Evolutionary conservation across 1,284 basidiomycete species (phyloP), one percentile per base, ranked within the genome.

Genomic region (Kwoniella shivajii): DNA sequence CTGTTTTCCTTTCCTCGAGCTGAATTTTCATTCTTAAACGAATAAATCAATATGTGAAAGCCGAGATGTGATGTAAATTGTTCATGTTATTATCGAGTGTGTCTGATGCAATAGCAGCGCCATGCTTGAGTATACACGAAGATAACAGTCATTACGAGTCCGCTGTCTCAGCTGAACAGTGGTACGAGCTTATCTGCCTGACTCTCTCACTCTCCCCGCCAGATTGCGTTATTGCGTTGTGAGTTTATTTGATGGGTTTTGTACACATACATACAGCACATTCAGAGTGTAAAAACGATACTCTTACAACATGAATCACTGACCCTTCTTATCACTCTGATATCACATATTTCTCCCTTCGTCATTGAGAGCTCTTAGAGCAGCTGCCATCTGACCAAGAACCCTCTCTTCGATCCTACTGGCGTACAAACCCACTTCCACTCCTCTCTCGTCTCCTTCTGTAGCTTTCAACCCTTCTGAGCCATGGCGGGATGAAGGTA

Each of bases 391-490:
- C 16, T 74, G 71, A 29, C 46, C 48, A 47, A 76, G 52, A 11
- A 63, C 59, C 43, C 52, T 63, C 9, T 57, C 61, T 59, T 77
- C 75, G 29, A 70, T 63, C 27, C 75, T 59, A 43, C 59, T 59
- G 1, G 63, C 73, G 45, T 77, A 77, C 24, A 77, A 53, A 4
- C 75, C 75, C 18, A 77, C 55, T 49, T 69, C 65, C 0, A 59
- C 58, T 42, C 54, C 60, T 18, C 34, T n/a, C n/a, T 20, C 42
- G 24, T 24, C 11, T 16, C 34, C 20, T 38, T 16, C 20, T 11
- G 29, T 22, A 45, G n/a, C 36, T 33, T 26, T 6, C 5, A 10
- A 18, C 18, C 26, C 46, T 36, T 47, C 26, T 22, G 26, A 51
- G 49, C 7, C 9, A 9, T n/a, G n/a, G n/a, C n/a, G 22, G 18